These are phyloP conservation scores for Suhomyces choctaworum DNA, from an alignment of 1,139 yeast species.

Conservation along the genomic window DNA sequence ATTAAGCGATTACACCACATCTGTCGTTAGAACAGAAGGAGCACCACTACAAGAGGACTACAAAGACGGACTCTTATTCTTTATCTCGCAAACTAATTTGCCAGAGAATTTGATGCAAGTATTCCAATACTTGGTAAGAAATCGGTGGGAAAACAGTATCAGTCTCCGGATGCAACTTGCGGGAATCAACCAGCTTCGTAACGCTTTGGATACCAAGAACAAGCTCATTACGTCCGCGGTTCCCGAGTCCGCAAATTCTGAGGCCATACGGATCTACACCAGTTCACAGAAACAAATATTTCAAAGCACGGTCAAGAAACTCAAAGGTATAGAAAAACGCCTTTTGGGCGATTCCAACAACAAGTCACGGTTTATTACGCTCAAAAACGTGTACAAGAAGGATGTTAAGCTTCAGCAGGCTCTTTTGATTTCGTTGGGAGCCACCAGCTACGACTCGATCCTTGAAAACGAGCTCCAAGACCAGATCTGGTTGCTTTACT, in stretches of 20 bases:
- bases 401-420: slow-evolving; percentile 59
- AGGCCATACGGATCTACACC: slow-evolving; percentile 20
- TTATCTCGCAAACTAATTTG: slow-evolving; percentile 37
- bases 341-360: slow-evolving; percentile 41
- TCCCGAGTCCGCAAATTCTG: slow-evolving; percentile 24
- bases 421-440: slow-evolving; percentile 56
- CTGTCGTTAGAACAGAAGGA: slow-evolving; percentile 24
- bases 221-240: slow-evolving; percentile 26
- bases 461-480: slow-evolving; percentile 50
- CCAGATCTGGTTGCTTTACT: slow-evolving; percentile 62
- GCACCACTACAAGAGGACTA: slow-evolving; percentile 13
- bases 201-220: slow-evolving; percentile 51
- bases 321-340: slow-evolving; percentile 53
- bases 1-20: slow-evolving; percentile 48
- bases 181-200: slow-evolving; percentile 57
- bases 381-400: slow-evolving; percentile 56
- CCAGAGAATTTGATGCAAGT: slow-evolving; percentile 51
- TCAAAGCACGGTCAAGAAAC: slow-evolving; percentile 44
- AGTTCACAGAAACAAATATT: slow-evolving; percentile 50
- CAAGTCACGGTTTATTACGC: slow-evolving; percentile 45
- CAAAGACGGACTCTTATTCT: slow-evolving; percentile 45
- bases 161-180: slow-evolving; percentile 57
- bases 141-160: slow-evolving; percentile 39
- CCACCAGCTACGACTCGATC: slow-evolving; percentile 53
- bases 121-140: slow-evolving; percentile 53